These are phyloP conservation scores for Gamarada debralockiae DNA, from an alignment of 495 filamentous ascomycete genomes.

Conservation along the genomic window DNA sequence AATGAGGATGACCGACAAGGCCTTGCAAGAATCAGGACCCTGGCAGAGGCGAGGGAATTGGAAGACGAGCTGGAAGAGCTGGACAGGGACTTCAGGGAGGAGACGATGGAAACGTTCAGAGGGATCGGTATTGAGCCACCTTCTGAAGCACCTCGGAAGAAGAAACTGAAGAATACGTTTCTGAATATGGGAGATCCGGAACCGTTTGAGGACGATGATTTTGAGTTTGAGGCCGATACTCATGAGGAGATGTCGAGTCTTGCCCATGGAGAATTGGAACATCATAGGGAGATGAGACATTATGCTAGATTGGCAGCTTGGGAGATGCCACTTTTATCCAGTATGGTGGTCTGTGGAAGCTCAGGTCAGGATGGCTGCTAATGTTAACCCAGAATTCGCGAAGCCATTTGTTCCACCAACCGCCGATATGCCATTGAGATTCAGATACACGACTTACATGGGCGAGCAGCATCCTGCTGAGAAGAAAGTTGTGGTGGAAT, in stretches of 20 bases:
- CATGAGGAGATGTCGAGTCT: conserved; percentile 76
- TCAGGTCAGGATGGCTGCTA: too few species aligned
- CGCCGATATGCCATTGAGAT: conserved; percentile 66
- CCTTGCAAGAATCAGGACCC: too few species aligned
- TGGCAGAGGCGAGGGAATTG: conserved; percentile 6
- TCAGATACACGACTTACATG: conserved; percentile 96
- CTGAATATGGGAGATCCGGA: conserved; percentile 42
- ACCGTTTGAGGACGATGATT: conserved; percentile 44
- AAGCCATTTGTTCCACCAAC: conserved; percentile 74
- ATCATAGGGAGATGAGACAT: conserved; percentile 84
- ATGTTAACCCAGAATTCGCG: conserved; percentile 58
- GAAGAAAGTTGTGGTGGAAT: conserved; percentile 90
- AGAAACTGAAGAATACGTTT: conserved; percentile 35
- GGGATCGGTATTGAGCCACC: background rate
- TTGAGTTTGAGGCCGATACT: conserved; percentile 49
- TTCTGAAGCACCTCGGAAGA: conserved; percentile 22
- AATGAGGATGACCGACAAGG: background rate
- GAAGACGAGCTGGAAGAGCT: conserved; percentile 15
- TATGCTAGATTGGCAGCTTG: conserved; percentile 86
- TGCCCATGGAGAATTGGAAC: conserved; percentile 82
- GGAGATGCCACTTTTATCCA: conserved; percentile 90
- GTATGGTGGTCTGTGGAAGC: conserved; percentile 53
- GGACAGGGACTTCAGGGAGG: conserved; percentile 6
- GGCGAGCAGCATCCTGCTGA: conserved; percentile 90
- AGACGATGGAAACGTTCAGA: background rate